Evolutionary conservation across 73 alveolate species (phyloP).

Genomic region (Paramecium sonneborni): DNA sequence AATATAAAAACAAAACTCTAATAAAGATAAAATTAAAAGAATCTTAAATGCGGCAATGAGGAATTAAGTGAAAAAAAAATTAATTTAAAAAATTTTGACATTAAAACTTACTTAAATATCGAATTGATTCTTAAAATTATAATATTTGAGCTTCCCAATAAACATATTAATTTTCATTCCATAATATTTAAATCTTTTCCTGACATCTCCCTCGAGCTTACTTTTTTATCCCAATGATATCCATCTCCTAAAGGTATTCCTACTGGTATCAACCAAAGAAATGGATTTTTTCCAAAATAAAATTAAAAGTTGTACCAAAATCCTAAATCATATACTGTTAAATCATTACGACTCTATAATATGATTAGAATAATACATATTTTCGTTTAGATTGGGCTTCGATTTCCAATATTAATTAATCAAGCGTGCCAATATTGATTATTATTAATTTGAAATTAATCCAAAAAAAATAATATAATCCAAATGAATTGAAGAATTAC

Average conservation of each 20-base stretch:
- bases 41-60: no score
- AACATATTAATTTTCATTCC: background rate
- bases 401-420: background rate
- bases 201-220: background rate
- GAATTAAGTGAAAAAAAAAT: no score
- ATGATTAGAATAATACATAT: background rate
- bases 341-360: background rate
- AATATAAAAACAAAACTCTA: no score
- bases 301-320: background rate
- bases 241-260: slow-evolving; percentile 63
- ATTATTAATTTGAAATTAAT: background rate
- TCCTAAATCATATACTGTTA: slow-evolving; percentile 16
- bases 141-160: no score
- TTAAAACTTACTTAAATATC: no score
- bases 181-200: background rate
- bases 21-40: no score
- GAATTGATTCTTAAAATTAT: no score
- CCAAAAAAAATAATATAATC: background rate
- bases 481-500: background rate
- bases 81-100: no score
- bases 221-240: slow-evolving; percentile 53
- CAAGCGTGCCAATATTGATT: background rate
- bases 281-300: slow-evolving; percentile 63
- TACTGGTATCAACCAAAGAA: slow-evolving; percentile 48
- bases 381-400: background rate